Base-by-base conservation (phyloP, 208 protist genomes). In the Blechomonas ayalai region DNA sequence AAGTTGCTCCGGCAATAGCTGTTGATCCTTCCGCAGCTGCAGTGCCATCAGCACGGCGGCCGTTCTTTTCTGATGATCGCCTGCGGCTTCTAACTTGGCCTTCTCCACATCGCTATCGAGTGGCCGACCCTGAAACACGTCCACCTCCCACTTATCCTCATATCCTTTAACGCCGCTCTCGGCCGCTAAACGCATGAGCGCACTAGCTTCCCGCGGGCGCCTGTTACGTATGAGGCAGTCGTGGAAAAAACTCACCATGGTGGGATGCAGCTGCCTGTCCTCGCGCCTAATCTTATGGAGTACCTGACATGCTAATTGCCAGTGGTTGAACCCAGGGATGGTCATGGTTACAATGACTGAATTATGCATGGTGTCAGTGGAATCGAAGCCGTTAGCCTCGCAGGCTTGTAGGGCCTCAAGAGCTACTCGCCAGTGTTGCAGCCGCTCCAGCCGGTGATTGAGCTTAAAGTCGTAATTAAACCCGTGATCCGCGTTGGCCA, bases 351-450 rank as follows among this genome's bases (percentile, higher is more conserved):
- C 73, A 22, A 91, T 74, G 27, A 78, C 82, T 2, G 80, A 89
- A 64, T 95, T 95, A 67, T 92, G 78, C 86, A 95, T 95, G 2
- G 86, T 91, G 59, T 90, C 86, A 6, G 86, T 95, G 1, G 79
- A 57, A 59, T 95, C 86, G 59, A 88, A 95, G 4, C 86, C 86
- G 50, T 95, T 95, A 5, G 60, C 80, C 50, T 91, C 82, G 59
- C 80, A 90, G 32, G 86, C 77, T 24, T 84, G 59, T 36, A 95
- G 57, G 13, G 86, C 86, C 41, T 90, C 71, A 13, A 95, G 42
- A 31, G 86, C 86, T 2, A 95, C 86, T 3, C 86, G 75, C 82
- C 86, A 95, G 65, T 95, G 86, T 60, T 95, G 86, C 47, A 95
- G 62, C 52, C 73, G 77, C 59, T 90, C 78, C 15, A 95, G 64